Base-by-base conservation (phyloP, 1,284 basidiomycete genomes). In the Meira miltonrushii region DNA sequence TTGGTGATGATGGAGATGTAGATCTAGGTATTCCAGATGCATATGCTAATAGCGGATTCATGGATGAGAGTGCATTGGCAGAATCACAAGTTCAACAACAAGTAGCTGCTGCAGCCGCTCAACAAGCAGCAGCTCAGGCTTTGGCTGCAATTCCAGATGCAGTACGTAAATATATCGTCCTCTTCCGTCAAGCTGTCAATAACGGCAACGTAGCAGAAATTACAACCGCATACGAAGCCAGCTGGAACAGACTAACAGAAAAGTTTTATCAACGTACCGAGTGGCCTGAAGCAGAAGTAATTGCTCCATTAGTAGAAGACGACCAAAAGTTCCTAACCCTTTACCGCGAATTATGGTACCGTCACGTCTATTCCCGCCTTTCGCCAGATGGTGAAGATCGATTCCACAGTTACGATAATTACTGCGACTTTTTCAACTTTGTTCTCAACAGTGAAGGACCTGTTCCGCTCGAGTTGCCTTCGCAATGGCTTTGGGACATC, bases 401-500 rank as follows among this genome's bases (percentile, higher is more conserved):
- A 57, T 93, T 96, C 84, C 91, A 95, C 79, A 94, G 92, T 1
- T 98, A 97, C 81, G 94, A 97, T 80, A 95, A 96, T 82, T 95
- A 92, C 80, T 97, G 94, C 84, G 91, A 95, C 79, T 83, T 98
- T 67, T 88, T 97, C 85, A 97, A 96, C 82, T 93, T 93, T 79
- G 85, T 98, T 80, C 82, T 90, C 60, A 89, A 73, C 47, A 93
- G 90, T 21, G 92, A 96, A 64, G 90, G 90, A 0, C 94, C 94
- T 1, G 92, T 97, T 0, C 80, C 87, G 15, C 86, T 97, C 56
- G 88, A 94, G 69, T 85, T 97, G 13, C 94, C 94, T 0, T 90
- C 93, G 64, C 92, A 96, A 79, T 98, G 94, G 94, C 82, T 98
- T 6, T 97, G 93, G 90, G 94, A 98, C 79, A 96, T 98, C 80